These are phyloP conservation scores for Chaetomium tenue DNA, from an alignment of 495 filamentous ascomycete species.

Conservation along the genomic window DNA sequence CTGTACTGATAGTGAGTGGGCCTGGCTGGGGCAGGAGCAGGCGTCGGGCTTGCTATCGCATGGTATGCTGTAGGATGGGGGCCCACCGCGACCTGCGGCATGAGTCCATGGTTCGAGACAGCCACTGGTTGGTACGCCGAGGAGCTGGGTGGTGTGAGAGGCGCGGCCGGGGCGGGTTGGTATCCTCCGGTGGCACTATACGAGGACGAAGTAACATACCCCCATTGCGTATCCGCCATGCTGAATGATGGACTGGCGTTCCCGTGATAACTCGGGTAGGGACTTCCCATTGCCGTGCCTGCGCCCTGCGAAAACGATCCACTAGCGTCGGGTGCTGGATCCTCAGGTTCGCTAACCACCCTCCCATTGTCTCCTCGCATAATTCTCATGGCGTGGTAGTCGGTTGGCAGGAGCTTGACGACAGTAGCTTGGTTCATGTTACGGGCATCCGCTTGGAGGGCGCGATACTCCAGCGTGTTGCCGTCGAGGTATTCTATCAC, in stretches of 20 bases:
- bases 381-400: conserved; percentile 17
- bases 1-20: background rate
- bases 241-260: conserved; percentile 2
- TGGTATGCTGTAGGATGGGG: background rate
- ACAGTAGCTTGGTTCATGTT: conserved; percentile 19
- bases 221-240: background rate
- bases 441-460: conserved; percentile 25
- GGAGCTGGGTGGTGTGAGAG: background rate
- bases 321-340: background rate
- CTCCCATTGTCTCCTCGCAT: background rate
- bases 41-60: background rate
- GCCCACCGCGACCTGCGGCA: background rate
- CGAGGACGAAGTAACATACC: background rate
- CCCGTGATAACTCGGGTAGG: background rate
- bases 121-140: conserved; percentile 1
- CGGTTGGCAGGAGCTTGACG: conserved; percentile 19
- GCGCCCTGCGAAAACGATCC: background rate
- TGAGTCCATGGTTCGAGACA: background rate
- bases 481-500: conserved; percentile 26
- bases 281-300: background rate
- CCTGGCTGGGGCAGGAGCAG: background rate
- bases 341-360: background rate
- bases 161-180: background rate
- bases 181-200: conserved; percentile 1
- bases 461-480: conserved; percentile 24